Evolutionary conservation across 2,329 filamentous ascomycete species (phyloP), one percentile per base, ranked within the genome.

Genomic region (Pyrenophora seminiperda): DNA sequence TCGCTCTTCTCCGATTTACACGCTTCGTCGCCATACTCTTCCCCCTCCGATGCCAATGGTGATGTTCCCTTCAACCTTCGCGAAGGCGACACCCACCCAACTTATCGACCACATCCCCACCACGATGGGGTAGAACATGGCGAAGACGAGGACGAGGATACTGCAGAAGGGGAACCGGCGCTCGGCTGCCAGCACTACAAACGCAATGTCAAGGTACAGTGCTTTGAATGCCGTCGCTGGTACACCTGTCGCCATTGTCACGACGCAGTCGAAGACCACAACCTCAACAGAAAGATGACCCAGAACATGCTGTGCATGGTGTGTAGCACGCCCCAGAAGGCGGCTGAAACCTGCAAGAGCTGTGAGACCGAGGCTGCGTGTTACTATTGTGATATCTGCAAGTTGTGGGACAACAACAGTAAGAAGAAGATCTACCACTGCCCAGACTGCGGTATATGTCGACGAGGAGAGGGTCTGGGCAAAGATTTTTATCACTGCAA

Each of bases 401-500:
- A 97, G 75, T 81, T 99, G 1, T 99, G 94, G 94, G 93, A 97
- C 67, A 91, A 97, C 66, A 90, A 97, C 61, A 84, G 86, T 46
- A 87, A 85, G 59, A 97, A 95, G 72, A 88, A 87, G 58, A 96
- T 97, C 49, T 99, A 99, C 69, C 94, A 99, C 71, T 99, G 94
- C 73, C 83, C 86, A 66, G 94, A 97, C 66, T 99, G 94, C 73
- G 94, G 94, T 4, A 96, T 99, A 54, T 99, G 94, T 70, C 84
- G 94, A 50, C 87, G 92, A 49, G 94, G 94, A 1, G 84, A 91
- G 71, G 94, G 94, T 1, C 78, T 99, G 22, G 93, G 94, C 3
- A 97, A 96, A 70, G 94, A 99, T 70, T 99, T 96, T 71, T 92
- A 95, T 67, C 94, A 99, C 74, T 99, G 94, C 88, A 95, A 96